Evolutionary conservation across 1,284 basidiomycete species (phyloP).

Genomic region (Sparassis latifolia): DNA sequence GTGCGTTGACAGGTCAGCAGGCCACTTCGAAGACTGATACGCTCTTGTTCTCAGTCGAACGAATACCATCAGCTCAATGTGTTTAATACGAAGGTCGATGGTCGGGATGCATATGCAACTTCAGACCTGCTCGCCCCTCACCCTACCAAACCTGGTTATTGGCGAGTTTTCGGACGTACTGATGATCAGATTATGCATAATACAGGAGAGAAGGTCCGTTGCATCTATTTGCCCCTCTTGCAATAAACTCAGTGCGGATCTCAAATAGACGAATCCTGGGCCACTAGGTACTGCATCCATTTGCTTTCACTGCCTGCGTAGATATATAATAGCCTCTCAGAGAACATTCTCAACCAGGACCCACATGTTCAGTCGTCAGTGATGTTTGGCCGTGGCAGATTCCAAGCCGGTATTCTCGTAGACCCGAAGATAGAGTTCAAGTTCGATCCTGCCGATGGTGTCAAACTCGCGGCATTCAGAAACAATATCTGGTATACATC

Average conservation of each 20-base stretch:
- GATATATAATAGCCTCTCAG: slow-evolving; percentile 15
- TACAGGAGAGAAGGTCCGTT: slow-evolving; percentile 27
- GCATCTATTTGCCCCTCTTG: too few species aligned
- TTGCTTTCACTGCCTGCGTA: not conserved
- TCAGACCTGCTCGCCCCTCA: slow-evolving; percentile 40
- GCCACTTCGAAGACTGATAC: not conserved
- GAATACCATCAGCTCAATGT: slow-evolving; percentile 14
- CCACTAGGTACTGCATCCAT: slow-evolving; percentile 10
- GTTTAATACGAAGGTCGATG: slow-evolving; percentile 24
- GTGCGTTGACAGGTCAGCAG: slow-evolving; percentile 1
- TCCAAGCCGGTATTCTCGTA: slow-evolving; percentile 32
- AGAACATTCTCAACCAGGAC: slow-evolving; percentile 24
- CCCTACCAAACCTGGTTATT: slow-evolving; percentile 35
- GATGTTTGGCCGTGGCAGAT: slow-evolving; percentile 35
- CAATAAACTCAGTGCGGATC: too few species aligned
- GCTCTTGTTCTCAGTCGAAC: not conserved
- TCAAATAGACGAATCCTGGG: slow-evolving; percentile 18
- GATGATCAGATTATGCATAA: slow-evolving; percentile 48
- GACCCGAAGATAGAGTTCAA: slow-evolving; percentile 21
- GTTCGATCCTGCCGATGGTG: slow-evolving; percentile 21
- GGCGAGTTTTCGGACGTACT: slow-evolving; percentile 38
- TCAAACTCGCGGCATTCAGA: slow-evolving; percentile 21
- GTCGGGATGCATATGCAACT: slow-evolving; percentile 28
- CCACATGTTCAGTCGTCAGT: slow-evolving; percentile 23
- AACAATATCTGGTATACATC: slow-evolving; percentile 27